Base-by-base conservation (phyloP, 176 grass and related monocot genomes). In the Stipa capillata region DNA sequence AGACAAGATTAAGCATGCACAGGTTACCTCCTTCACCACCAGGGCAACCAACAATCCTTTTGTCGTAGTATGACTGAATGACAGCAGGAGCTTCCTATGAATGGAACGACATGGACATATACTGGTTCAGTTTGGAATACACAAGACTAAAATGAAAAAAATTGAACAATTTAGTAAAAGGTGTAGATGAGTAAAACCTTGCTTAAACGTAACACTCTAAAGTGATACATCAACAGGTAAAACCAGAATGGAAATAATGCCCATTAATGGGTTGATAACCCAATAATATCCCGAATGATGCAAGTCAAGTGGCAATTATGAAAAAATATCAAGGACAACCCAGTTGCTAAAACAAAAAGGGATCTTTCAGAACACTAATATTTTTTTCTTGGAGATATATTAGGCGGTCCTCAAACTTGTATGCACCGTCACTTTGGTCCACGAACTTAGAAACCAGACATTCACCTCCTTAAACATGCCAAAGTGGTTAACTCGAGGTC, bases 11-110 rank as follows among this genome's bases (percentile, higher is more conserved):
- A 12, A 55, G 53, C 1, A 65, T 59, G 7, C 18, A 24, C 20
- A 17, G 17, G 28, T 72, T 84, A 96, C 90, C 93, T 76, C 85
- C 90, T 88, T 86, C 79, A 81, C 60, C 85, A 7, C 93, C 90
- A 60, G 90, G 87, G 29, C 87, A 90, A 52, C 90, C 93, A 54
- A 93, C 79, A 50, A 97, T 90, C 82, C 93, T 90, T 73, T 92
- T 97, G 81, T 93, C 78, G 47, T 79, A 88, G 65, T 93, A 82
- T 59, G 90, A 90, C 28, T 85, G 62, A 78, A 93, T 86, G 47
- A 88, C 62, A 70, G 85, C 85, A 15, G 93, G 93, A 60, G 79
- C 79, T 42, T 97, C 93, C 87, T 90, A 74, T 70, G 51, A 51
- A 73, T 8, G n/a, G 33, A 51, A 83, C 33, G 65, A 35, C 33